Percentiles rank a stretch among this genome's conserved stretches.
Conservation (phyloP, 352 stramenopile species). For the Halophytophthora batemanensis region DNA sequence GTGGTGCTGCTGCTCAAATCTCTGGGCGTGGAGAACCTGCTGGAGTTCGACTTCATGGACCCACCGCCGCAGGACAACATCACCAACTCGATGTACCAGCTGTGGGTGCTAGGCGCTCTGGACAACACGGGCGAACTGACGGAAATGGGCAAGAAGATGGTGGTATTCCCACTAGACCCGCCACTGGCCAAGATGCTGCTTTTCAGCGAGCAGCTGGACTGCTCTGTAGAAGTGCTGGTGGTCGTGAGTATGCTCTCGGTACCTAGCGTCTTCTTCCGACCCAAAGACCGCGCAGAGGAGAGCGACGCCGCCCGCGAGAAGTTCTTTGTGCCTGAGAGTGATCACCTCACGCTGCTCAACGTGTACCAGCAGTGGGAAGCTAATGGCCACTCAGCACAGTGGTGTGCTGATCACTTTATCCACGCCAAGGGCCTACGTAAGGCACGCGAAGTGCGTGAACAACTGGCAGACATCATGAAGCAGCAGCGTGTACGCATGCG, state of each 20-base stretch:
- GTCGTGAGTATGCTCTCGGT: constrained; percentile 98
- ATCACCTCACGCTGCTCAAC: constrained; percentile 97
- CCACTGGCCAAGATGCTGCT: constrained; percentile 95
- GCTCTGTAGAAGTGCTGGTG: constrained; percentile 94
- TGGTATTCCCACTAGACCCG: constrained; percentile 98
- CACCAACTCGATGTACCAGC: constrained; percentile 98
- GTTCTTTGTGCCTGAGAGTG: constrained; percentile 98
- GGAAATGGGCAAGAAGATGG: constrained; percentile 95
- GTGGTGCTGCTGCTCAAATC: constrained; percentile 98
- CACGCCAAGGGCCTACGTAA: constrained; percentile 94
- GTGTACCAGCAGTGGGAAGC: constrained; percentile 94
- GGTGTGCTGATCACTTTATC: constrained; percentile 96
- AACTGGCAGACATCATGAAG: constrained; percentile 99
- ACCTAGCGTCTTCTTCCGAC: constrained; percentile 95
- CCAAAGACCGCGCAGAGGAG: constrained; percentile 97
- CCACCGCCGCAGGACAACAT: constrained; percentile 96
- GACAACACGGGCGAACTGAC: constrained; percentile 97
- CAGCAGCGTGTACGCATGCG: constrained; percentile 91
- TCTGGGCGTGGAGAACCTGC: constrained; percentile 93
- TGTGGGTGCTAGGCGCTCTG: constrained; percentile 97
- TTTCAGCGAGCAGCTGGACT: constrained; percentile 92
- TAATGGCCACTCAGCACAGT: constrained; percentile 94
- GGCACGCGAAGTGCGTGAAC: constrained; percentile 90
- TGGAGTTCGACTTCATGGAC: constrained; percentile 99
- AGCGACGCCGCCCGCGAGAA: constrained; percentile 96